Evolutionary conservation across 2,329 filamentous ascomycete genomes (phyloP).

Genomic region (Colletotrichum karsti): DNA sequence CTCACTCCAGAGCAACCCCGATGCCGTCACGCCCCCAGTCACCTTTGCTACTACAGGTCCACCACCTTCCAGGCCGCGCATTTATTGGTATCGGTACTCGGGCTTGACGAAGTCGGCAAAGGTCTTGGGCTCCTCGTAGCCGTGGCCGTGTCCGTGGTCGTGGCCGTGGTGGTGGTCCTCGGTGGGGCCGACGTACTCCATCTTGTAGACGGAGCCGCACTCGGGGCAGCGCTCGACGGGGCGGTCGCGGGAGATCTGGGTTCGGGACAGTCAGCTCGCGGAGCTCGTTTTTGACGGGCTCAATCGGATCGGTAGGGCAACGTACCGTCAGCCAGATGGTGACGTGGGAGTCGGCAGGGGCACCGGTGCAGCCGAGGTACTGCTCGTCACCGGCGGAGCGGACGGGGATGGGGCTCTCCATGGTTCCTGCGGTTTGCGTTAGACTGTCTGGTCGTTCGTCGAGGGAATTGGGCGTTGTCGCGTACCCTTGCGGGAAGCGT

Average conservation of each 20-base stretch:
- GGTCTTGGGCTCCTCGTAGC: slow-evolving; percentile 89
- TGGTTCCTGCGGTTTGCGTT: slow-evolving; percentile 69
- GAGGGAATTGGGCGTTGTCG: not conserved
- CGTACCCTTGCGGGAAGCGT: slow-evolving; percentile 85
- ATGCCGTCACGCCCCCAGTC: slow-evolving; percentile 24
- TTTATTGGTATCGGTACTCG: slow-evolving; percentile 81
- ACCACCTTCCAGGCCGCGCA: slow-evolving; percentile 9
- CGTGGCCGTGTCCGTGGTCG: slow-evolving; percentile 62
- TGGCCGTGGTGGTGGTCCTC: slow-evolving; percentile 71
- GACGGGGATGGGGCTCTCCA: slow-evolving; percentile 90
- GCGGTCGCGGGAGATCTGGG: slow-evolving; percentile 83
- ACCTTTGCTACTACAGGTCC: slow-evolving; percentile 16
- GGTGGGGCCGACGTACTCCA: slow-evolving; percentile 91
- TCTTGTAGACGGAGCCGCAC: slow-evolving; percentile 96
- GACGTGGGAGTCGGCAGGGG: slow-evolving; percentile 88
- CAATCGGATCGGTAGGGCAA: slow-evolving; percentile 33
- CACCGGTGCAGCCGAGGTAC: slow-evolving; percentile 95
- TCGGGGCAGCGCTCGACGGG: slow-evolving; percentile 95
- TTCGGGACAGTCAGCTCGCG: not conserved
- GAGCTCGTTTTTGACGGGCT: not conserved
- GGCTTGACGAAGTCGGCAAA: slow-evolving; percentile 96
- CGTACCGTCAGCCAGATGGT: slow-evolving; percentile 91
- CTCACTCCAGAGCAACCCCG: slow-evolving; percentile 25
- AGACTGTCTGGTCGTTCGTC: slow-evolving; percentile 30
- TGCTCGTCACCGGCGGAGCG: slow-evolving; percentile 95